These are phyloP conservation scores for Fraxinus platypoda DNA, from an alignment of 305 asterid species.

Conservation along the genomic window DNA sequence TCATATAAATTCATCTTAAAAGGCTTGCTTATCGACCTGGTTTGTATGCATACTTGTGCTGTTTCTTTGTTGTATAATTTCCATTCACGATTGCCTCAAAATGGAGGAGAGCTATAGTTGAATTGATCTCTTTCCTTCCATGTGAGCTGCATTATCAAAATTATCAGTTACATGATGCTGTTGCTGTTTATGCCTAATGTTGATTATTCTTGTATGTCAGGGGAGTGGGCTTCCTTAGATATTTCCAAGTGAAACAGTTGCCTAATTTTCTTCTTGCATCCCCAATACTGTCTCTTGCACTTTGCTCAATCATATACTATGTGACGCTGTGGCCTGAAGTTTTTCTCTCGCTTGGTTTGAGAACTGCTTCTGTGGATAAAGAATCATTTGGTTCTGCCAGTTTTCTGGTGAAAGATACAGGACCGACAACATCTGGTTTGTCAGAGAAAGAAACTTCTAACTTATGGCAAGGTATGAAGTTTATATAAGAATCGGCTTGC, in stretches of 20 bases:
- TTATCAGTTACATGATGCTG: background rate
- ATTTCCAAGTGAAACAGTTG: constrained; percentile 82
- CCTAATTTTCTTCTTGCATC: constrained; percentile 92
- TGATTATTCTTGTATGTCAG: constrained; percentile 44
- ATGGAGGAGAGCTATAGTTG: constrained; percentile 1
- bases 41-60: background rate
- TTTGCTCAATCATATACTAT: constrained; percentile 63
- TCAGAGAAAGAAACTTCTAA: constrained; percentile 31
- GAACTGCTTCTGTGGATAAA: constrained; percentile 34
- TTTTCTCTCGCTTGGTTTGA: constrained; percentile 75
- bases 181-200: constrained; percentile 24
- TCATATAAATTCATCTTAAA: background rate
- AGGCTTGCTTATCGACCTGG: background rate
- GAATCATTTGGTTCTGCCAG: constrained; percentile 31
- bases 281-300: constrained; percentile 75
- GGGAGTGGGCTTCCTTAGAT: constrained; percentile 92
- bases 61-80: background rate
- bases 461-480: constrained; percentile 50
- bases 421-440: constrained; percentile 26
- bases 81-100: background rate
- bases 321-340: constrained; percentile 70
- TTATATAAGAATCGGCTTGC: constrained; percentile 16
- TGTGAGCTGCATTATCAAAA: constrained; percentile 22
- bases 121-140: background rate
- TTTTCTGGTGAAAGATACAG: constrained; percentile 30